These are phyloP conservation scores for Micractinium conductrix DNA, from an alignment of 139 green algal genomes.

Conservation along the genomic window DNA sequence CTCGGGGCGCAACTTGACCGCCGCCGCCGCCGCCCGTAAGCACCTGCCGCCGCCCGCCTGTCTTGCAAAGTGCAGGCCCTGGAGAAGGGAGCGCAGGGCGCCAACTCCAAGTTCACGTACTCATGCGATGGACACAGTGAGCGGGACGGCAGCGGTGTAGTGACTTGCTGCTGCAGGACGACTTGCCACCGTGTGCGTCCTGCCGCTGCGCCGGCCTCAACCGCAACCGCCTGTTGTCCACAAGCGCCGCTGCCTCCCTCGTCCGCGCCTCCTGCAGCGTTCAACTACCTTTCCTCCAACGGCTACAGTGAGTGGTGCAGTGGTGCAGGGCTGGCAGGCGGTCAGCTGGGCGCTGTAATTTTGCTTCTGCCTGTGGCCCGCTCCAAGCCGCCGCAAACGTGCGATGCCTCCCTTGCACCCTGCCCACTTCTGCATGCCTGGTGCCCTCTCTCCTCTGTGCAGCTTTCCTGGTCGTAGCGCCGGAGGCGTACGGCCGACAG, in stretches of 20 bases:
- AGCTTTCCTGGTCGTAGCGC: conserved; percentile 93
- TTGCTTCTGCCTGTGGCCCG: too few relatives aligned
- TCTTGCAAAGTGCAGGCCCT: conserved; percentile 44
- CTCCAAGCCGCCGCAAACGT: too few relatives aligned
- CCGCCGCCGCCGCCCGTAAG: neutral
- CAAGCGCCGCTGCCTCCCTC: neutral
- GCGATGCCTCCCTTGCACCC: too few relatives aligned
- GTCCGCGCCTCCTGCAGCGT: conserved; percentile 30
- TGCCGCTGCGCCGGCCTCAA: neutral
- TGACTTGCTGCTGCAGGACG: too few relatives aligned
- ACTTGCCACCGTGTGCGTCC: neutral
- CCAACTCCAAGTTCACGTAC: conserved; percentile 70
- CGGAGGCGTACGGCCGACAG: conserved; percentile 88
- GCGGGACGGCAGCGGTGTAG: too few relatives aligned
- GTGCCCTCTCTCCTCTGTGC: conserved; percentile 6
- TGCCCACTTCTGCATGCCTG: neutral
- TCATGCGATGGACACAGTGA: conserved; percentile 62
- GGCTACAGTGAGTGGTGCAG: conserved; percentile 47
- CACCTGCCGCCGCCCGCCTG: neutral
- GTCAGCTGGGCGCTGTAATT: too few relatives aligned
- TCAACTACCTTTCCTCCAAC: conserved; percentile 56
- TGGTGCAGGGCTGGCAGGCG: neutral
- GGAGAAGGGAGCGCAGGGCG: conserved; percentile 56
- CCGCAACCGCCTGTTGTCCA: neutral
- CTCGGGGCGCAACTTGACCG: too few relatives aligned